Evolutionary conservation across 2,329 filamentous ascomycete genomes (phyloP).

Genomic region (Plectosphaerella cucumerina): DNA sequence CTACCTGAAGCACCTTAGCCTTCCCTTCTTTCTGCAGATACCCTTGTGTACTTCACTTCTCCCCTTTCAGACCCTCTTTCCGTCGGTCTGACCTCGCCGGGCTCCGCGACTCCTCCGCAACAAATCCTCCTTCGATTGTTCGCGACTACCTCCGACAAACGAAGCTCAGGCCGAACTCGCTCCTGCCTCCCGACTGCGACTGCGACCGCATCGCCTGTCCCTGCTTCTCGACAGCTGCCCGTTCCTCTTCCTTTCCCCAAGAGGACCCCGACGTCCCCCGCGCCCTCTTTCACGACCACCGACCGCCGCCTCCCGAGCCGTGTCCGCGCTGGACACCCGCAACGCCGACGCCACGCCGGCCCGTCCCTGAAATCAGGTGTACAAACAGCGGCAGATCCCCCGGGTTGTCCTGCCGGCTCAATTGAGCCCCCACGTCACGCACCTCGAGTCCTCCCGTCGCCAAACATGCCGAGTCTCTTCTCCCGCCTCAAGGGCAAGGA

Average conservation of each 20-base stretch:
- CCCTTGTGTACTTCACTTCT: not conserved
- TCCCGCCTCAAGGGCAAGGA: conserved; percentile 73
- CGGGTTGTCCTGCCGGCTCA: not conserved
- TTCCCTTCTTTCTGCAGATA: conserved; percentile 3
- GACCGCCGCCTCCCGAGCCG: not conserved
- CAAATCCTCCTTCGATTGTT: too few relatives aligned
- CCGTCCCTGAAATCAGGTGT: too few relatives aligned
- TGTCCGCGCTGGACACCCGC: too few relatives aligned
- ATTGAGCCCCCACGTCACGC: not conserved
- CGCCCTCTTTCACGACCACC: not conserved
- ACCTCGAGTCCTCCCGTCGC: not conserved
- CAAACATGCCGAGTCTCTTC: conserved; percentile 53
- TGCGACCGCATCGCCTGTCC: not conserved
- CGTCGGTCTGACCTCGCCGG: too few relatives aligned
- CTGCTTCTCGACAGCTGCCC: too few relatives aligned
- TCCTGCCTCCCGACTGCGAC: not conserved
- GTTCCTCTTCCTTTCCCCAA: too few relatives aligned
- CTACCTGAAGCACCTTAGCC: not conserved
- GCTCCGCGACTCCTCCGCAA: too few relatives aligned
- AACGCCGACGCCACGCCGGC: too few relatives aligned
- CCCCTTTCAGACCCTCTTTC: not conserved
- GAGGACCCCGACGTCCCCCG: too few relatives aligned
- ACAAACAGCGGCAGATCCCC: not conserved
- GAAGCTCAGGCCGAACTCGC: too few relatives aligned
- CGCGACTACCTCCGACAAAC: too few relatives aligned